Evolutionary conservation across 1,284 basidiomycete genomes (phyloP).

Genomic region (Acaromyces ingoldii): DNA sequence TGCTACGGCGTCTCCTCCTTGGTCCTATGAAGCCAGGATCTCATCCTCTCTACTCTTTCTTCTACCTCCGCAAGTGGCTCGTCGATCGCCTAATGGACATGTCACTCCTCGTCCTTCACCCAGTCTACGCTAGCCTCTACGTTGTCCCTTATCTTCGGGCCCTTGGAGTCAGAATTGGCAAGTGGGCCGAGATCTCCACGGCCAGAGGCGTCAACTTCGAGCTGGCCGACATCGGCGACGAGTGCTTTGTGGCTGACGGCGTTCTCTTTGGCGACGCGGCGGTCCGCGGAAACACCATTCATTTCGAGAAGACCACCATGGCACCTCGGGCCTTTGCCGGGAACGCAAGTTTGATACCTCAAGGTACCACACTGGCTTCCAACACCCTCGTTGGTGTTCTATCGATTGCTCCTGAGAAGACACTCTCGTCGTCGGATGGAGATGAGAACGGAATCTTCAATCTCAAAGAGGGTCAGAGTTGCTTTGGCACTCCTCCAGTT

Average conservation of each 20-base stretch:
- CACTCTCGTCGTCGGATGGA: too few species aligned
- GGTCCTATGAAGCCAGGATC: slow-evolving; percentile 2
- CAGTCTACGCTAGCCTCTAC: slow-evolving; percentile 10
- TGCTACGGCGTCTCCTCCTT: slow-evolving; percentile 3
- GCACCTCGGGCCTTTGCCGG: slow-evolving; percentile 8
- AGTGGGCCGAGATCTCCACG: slow-evolving; percentile 9
- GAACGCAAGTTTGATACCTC: slow-evolving; percentile 6
- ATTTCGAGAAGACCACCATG: slow-evolving; percentile 3
- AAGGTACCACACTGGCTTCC: slow-evolving; percentile 7
- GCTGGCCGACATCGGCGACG: slow-evolving; percentile 12
- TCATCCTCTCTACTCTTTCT: neutral
- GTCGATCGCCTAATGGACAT: slow-evolving; percentile 11
- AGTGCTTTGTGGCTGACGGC: slow-evolving; percentile 8
- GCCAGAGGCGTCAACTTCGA: slow-evolving; percentile 9
- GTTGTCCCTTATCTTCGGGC: slow-evolving; percentile 6
- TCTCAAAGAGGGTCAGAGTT: neutral
- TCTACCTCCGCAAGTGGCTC: slow-evolving; percentile 11
- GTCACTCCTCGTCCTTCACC: slow-evolving; percentile 3
- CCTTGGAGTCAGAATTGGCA: slow-evolving; percentile 10
- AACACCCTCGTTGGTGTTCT: slow-evolving; percentile 9
- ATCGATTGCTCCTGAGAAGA: slow-evolving; percentile 4
- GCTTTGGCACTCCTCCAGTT: slow-evolving; percentile 10
- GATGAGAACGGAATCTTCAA: neutral
- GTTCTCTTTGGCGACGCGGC: slow-evolving; percentile 7
- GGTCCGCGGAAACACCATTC: slow-evolving; percentile 4